Base-by-base conservation (phyloP, 208 protist species). In the Leishmania mexicana region DNA sequence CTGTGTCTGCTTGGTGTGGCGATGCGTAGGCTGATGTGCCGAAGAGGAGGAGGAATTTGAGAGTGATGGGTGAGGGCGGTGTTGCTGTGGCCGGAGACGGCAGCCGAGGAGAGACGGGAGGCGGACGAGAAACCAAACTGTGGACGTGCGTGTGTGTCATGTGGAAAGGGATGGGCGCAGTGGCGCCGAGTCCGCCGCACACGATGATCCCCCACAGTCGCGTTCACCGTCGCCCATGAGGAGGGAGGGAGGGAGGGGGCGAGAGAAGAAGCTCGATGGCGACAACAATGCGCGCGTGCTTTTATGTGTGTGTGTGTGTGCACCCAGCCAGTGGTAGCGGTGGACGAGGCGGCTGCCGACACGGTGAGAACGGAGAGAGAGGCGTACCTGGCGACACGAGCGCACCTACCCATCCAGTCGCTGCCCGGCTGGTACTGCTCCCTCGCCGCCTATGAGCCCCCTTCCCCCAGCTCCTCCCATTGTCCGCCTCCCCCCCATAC, bases 1-100 rank as follows among this genome's bases (percentile, higher is more conserved):
- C 40, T 73, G 54, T 78, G 28, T 83, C 21, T 74, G 60, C 21
- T 11, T 70, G n/a, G 49, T 58, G 49, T 74, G 77, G n/a, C 31
- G 10, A 19, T 13, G 74, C 53, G 54, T 65, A 13, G 35, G 35
- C 19, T 31, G 38, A 77, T 57, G 31, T 45, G 47, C 17, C 19
- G 21, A 8, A n/a, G n/a, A 40, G 21, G 10, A 13, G 7, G 38
- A 47, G 31, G 38, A 24, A 28, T 28, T 17, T 1, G 42, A 74
- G 47, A 19, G 65, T 38, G 65, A 31, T 19, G 38, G 40, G 19
- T 71, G 31, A 38, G 65, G 62, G n/a, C 31, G 31, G 31, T 67
- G 31, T 8, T 8, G 31, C 62, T 6, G 31, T 68, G 13, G 31
- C 15, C 4, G 31, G 31, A 21, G 62, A 40, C 42, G 62, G 62